Base-by-base conservation (phyloP, 371 early-diverging fungal species). In the Zychaea mexicana region DNA sequence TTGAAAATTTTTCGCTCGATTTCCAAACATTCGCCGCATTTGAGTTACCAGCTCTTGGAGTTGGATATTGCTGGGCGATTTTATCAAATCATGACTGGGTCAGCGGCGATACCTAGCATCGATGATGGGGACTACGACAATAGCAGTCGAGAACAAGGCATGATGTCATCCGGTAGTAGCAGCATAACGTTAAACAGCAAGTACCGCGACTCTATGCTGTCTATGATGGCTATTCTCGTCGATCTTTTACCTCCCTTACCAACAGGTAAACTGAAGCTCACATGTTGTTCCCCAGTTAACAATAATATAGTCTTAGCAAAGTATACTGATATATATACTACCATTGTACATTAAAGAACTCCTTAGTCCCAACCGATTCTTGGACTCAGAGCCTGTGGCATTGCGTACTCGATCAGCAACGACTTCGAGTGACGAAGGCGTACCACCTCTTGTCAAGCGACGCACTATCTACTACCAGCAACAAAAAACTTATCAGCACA, bases 231-330 rank as follows among this genome's bases (percentile, higher is more conserved):
- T 45, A 77, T 70, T 26, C 68, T 74, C 47, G 73, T 70, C 4
- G 86, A 88, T 47, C 57, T 92, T n/a, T 61, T 92, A 47, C 90
- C 92, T 2, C 47, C 85, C 2, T 69, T 92, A n/a, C 89, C 90
- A 0, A 84, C 73, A 59, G 81, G 80, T 70, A 58, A 73, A 68
- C 0, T 27, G 36, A 39, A 39, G 38, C 9, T 36, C 38, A n/a
- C n/a, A n/a, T 33, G 12, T 39, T 53, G 30, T 36, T 28, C 12
- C 21, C 3, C n/a, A 12, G 17, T 33, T 28, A 42, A 38, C 2
- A 56, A 57, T 52, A 24, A 1, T 26, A n/a, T n/a, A n/a, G n/a
- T n/a, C n/a, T n/a, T n/a, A n/a, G n/a, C n/a, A n/a, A n/a, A n/a
- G n/a, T n/a, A n/a, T n/a, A n/a, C n/a, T n/a, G n/a, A n/a, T n/a